Conservation (phyloP, 371 early-diverging fungal genomes). For the Lichtheimia hyalospora region DNA sequence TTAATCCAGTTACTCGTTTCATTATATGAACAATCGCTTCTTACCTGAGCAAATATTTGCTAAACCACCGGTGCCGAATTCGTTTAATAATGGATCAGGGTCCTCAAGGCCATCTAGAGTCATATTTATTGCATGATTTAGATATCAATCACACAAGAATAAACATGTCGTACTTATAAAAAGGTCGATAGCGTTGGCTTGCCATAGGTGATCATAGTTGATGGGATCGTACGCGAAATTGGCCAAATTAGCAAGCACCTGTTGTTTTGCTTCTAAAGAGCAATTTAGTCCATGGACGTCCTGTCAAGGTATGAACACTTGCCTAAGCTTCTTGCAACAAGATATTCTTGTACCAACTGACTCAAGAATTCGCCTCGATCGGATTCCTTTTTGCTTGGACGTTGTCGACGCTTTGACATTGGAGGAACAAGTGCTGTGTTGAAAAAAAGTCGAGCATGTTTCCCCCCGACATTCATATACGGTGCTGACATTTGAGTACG, state of each 20-base stretch:
- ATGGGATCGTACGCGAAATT: slow-evolving; percentile 68
- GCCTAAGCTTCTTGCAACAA: slow-evolving; percentile 32
- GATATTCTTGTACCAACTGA: slow-evolving; percentile 39
- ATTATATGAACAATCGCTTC: neutral
- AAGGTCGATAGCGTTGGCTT: slow-evolving; percentile 43
- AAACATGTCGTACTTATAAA: slow-evolving; percentile 43
- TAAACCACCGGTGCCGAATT: slow-evolving; percentile 55
- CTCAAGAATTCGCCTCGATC: slow-evolving; percentile 34
- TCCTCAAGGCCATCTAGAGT: slow-evolving; percentile 24
- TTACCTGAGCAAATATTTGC: slow-evolving; percentile 53
- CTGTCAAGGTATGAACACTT: neutral
- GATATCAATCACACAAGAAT: neutral
- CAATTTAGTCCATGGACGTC: slow-evolving; percentile 1
- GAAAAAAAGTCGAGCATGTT: too few relatives aligned
- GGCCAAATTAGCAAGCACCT: slow-evolving; percentile 57
- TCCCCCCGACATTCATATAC: too few relatives aligned
- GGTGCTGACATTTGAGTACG: too few relatives aligned
- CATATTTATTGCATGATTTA: neutral
- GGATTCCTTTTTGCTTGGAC: slow-evolving; percentile 3
- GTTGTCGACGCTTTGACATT: neutral
- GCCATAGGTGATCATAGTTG: slow-evolving; percentile 50
- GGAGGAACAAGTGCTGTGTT: too few relatives aligned
- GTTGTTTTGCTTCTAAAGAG: slow-evolving; percentile 45
- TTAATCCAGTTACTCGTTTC: neutral
- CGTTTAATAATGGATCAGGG: slow-evolving; percentile 32